These are phyloP conservation scores for Amaranthus tricolor DNA, from an alignment of 179 eudicot species.

Conservation along the genomic window DNA sequence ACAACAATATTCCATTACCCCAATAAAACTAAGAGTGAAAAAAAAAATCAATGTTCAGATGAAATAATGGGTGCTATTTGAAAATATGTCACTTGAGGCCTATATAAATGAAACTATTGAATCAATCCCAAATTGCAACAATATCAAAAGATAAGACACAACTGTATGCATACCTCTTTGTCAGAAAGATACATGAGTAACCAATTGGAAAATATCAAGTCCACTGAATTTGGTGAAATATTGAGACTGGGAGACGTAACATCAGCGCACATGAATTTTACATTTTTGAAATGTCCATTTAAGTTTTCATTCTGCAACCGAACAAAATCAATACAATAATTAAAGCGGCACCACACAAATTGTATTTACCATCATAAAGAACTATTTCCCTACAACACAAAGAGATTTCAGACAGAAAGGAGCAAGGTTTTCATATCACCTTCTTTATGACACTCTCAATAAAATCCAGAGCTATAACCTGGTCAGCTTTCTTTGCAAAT, in stretches of 20 bases:
- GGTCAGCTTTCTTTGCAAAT: conserved; percentile 72
- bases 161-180: conserved; percentile 50
- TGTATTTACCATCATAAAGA: not conserved
- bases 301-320: conserved; percentile 72
- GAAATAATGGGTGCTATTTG: not conserved
- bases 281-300: conserved; percentile 77
- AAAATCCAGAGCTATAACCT: conserved; percentile 80
- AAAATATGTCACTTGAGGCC: not conserved
- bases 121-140: not conserved
- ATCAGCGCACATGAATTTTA: conserved; percentile 94
- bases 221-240: conserved; percentile 66
- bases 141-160: not conserved
- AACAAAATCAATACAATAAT: conserved; percentile 1
- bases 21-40: no score
- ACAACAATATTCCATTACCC: no score
- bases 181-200: conserved; percentile 95
- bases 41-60: not conserved
- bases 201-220: conserved; percentile 92
- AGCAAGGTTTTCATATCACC: conserved; percentile 35
- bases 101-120: not conserved
- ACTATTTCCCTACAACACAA: not conserved
- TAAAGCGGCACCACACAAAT: not conserved
- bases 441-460: conserved; percentile 83
- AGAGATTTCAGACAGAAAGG: not conserved
- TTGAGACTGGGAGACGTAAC: conserved; percentile 78